These are phyloP conservation scores for Guillardia theta DNA, from an alignment of 78 protist genomes.

Conservation along the genomic window DNA sequence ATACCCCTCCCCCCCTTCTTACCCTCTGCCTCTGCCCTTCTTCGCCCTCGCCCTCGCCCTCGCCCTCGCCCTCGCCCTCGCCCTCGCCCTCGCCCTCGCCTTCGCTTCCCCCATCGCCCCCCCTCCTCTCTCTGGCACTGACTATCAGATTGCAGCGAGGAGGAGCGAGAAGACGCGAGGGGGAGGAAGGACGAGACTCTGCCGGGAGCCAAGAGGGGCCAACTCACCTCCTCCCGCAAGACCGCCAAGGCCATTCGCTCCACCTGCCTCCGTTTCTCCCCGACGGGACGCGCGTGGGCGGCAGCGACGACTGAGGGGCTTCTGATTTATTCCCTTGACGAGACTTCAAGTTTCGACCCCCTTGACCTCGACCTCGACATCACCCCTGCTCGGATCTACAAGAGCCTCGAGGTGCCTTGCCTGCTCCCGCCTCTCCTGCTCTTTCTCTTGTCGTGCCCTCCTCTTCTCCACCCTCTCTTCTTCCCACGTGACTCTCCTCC, in stretches of 20 bases:
- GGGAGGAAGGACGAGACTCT: no score
- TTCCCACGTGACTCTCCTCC: background rate
- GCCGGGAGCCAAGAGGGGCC: no score
- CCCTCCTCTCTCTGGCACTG: background rate
- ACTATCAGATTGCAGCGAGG: background rate
- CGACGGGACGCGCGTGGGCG: slow-evolving; percentile 41
- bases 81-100: background rate
- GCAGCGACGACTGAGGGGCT: slow-evolving; percentile 87
- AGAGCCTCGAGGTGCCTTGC: background rate
- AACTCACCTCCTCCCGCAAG: background rate
- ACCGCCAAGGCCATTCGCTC: slow-evolving; percentile 39
- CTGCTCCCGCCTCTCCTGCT: no score
- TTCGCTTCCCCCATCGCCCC: background rate
- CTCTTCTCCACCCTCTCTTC: background rate
- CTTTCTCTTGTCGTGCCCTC: no score
- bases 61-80: background rate
- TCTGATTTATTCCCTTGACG: slow-evolving; percentile 84
- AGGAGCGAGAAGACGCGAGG: background rate
- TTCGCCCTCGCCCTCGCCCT: background rate
- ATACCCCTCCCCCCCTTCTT: background rate
- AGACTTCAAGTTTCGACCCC: slow-evolving; percentile 78
- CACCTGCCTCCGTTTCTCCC: slow-evolving; percentile 34
- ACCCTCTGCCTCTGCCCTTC: background rate
- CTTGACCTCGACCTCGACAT: slow-evolving; percentile 75
- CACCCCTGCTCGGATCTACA: slow-evolving; percentile 66